These are phyloP conservation scores for Phoma herbarum DNA, from an alignment of 2,329 filamentous ascomycete genomes.

Conservation along the genomic window DNA sequence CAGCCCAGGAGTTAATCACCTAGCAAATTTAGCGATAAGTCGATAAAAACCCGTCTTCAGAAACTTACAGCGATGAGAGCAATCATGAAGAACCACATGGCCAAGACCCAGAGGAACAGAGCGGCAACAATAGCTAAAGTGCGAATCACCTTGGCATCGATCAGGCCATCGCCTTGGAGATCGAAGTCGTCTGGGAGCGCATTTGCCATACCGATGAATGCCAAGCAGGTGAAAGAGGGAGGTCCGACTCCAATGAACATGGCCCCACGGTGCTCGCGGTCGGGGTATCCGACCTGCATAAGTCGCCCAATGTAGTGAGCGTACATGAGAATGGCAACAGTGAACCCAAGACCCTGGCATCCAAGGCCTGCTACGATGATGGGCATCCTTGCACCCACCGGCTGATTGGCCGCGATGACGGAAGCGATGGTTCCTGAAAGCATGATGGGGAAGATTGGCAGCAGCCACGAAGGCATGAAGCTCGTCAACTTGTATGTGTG, in stretches of 20 bases:
- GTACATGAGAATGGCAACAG: conserved; percentile 76
- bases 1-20: conserved; percentile 45
- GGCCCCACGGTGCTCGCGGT: conserved; percentile 70
- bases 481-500: conserved; percentile 68
- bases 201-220: conserved; percentile 73
- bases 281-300: conserved; percentile 72
- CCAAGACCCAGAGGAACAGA: conserved; percentile 71
- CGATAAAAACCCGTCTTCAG: neutral
- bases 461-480: conserved; percentile 78
- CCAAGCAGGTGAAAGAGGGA: conserved; percentile 74
- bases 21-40: conserved; percentile 36
- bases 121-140: conserved; percentile 59
- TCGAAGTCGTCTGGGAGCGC: conserved; percentile 59
- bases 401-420: conserved; percentile 69
- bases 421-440: conserved; percentile 74
- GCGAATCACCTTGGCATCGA: conserved; percentile 56
- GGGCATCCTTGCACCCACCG: conserved; percentile 63
- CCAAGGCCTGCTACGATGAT: conserved; percentile 73
- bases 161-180: conserved; percentile 57
- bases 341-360: conserved; percentile 75
- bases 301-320: conserved; percentile 75
- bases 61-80: conserved; percentile 50
- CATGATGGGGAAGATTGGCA: conserved; percentile 80
- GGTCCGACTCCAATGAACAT: conserved; percentile 82
- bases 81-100: conserved; percentile 65